phyloP scores from a whole-genome alignment of 1,284 basidiomycete genomes.

The Neotropicomus parvogracilis region DNA sequence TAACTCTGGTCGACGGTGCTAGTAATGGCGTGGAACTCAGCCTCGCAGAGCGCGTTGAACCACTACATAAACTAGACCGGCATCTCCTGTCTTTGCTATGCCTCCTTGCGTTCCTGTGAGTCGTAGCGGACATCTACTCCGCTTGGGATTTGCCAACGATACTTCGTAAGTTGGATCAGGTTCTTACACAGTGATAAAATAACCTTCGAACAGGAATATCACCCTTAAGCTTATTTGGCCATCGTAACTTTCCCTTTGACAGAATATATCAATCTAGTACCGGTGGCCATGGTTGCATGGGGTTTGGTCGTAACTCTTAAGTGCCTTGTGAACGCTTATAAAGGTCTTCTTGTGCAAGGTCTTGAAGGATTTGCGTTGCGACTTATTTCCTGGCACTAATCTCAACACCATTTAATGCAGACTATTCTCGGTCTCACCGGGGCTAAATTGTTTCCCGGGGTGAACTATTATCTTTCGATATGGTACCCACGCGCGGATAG shows the following conservation, averaged over 20 bases:
- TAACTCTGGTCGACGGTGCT: background rate
- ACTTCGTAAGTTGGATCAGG: slow-evolving; percentile 32
- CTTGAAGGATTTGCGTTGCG: background rate
- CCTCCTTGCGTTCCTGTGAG: slow-evolving; percentile 54
- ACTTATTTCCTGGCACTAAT: slow-evolving; percentile 4
- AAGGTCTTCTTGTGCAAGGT: slow-evolving; percentile 28
- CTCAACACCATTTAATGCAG: slow-evolving; percentile 44
- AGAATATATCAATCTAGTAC: slow-evolving; percentile 33
- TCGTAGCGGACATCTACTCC: background rate
- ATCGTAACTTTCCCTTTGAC: slow-evolving; percentile 26
- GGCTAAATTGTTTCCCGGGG: slow-evolving; percentile 51
- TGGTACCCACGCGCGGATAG: slow-evolving; percentile 53
- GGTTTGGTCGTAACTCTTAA: slow-evolving; percentile 43
- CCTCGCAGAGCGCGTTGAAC: slow-evolving; percentile 32
- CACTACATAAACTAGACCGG: slow-evolving; percentile 48
- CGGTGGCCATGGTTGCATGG: slow-evolving; percentile 49
- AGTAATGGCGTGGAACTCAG: slow-evolving; percentile 13
- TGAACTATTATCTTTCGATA: slow-evolving; percentile 52
- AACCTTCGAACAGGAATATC: slow-evolving; percentile 38
- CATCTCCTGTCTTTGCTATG: slow-evolving; percentile 54
- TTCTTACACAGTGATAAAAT: background rate
- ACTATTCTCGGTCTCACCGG: slow-evolving; percentile 53
- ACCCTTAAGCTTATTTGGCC: slow-evolving; percentile 46
- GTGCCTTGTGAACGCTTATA: slow-evolving; percentile 36
- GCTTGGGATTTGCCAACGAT: background rate